phyloP scores from a whole-genome alignment of 768 basidiomycete species.

The Mrakia blollopis region DNA sequence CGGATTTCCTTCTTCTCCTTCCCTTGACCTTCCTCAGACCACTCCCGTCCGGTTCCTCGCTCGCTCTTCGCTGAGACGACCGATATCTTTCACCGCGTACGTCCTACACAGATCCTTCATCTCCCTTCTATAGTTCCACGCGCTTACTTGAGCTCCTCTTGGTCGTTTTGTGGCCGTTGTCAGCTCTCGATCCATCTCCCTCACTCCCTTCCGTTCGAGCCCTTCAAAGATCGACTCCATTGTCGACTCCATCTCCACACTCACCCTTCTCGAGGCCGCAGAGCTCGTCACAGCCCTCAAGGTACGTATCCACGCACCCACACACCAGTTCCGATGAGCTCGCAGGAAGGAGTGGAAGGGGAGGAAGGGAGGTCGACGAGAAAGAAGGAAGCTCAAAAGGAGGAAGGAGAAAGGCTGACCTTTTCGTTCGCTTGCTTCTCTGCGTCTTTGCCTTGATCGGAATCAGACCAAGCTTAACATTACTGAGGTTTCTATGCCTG shows the following conservation, averaged over 20 bases:
- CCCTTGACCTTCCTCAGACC: neutral
- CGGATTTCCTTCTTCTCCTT: neutral
- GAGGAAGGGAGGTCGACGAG: neutral
- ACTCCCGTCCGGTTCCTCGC: conserved; percentile 14
- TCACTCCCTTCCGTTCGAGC: conserved; percentile 23
- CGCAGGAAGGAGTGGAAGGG: neutral
- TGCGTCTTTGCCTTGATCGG: neutral
- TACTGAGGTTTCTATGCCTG: conserved; percentile 32
- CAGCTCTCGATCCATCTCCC: conserved; percentile 23
- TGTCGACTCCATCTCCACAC: conserved; percentile 83
- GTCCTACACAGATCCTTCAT: neutral
- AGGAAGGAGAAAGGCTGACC: no score
- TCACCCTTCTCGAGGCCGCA: conserved; percentile 89
- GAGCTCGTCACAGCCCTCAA: conserved; percentile 89
- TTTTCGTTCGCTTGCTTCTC: neutral
- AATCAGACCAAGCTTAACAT: conserved; percentile 33
- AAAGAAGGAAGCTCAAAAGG: neutral
- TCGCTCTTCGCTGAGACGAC: neutral
- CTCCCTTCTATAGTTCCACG: neutral
- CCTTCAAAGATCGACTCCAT: conserved; percentile 69
- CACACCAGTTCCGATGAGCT: neutral
- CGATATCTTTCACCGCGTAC: neutral
- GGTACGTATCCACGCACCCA: conserved; percentile 49
- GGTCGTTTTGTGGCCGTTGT: no score
- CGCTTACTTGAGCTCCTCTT: neutral